Percentiles rank a stretch among this genome's conserved stretches.
phyloP scores from a whole-genome alignment of 1,284 basidiomycete species.

The Vanrija pseudolonga region DNA sequence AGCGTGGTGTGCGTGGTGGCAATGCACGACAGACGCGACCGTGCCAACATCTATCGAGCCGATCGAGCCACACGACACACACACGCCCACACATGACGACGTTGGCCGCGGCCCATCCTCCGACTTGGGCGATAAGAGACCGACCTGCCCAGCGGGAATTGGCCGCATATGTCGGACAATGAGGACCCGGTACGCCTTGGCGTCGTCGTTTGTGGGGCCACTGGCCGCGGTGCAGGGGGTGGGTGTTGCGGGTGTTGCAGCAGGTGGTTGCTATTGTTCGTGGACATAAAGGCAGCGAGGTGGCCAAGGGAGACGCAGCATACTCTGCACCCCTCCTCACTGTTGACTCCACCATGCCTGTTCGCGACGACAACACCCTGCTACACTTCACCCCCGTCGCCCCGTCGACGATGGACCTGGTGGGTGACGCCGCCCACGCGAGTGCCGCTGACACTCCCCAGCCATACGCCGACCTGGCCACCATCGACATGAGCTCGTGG shows the following conservation, averaged over 20 bases:
- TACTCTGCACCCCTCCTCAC: not conserved
- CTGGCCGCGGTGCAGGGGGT: too few relatives aligned
- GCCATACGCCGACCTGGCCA: slow-evolving; percentile 21
- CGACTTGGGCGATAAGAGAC: not conserved
- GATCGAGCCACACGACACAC: not conserved
- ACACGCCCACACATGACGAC: not conserved
- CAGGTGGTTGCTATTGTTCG: too few relatives aligned
- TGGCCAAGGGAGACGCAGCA: too few relatives aligned
- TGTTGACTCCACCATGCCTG: not conserved
- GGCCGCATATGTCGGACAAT: not conserved
- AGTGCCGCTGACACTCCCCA: not conserved
- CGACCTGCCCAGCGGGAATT: not conserved
- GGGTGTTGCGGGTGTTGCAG: too few relatives aligned
- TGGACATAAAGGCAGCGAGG: too few relatives aligned
- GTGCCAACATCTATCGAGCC: too few relatives aligned
- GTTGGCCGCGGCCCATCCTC: not conserved
- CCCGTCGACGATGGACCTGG: slow-evolving; percentile 3
- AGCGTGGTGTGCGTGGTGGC: too few relatives aligned
- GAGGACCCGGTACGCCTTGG: not conserved
- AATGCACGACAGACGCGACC: too few relatives aligned
- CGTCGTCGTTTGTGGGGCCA: not conserved
- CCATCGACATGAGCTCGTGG: slow-evolving; percentile 18
- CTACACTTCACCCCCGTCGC: slow-evolving; percentile 14
- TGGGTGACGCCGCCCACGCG: not conserved
- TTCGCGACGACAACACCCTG: not conserved